phyloP scores from a whole-genome alignment of 2,329 filamentous ascomycete species.

The Phyllosticta paracitricarpa region DNA sequence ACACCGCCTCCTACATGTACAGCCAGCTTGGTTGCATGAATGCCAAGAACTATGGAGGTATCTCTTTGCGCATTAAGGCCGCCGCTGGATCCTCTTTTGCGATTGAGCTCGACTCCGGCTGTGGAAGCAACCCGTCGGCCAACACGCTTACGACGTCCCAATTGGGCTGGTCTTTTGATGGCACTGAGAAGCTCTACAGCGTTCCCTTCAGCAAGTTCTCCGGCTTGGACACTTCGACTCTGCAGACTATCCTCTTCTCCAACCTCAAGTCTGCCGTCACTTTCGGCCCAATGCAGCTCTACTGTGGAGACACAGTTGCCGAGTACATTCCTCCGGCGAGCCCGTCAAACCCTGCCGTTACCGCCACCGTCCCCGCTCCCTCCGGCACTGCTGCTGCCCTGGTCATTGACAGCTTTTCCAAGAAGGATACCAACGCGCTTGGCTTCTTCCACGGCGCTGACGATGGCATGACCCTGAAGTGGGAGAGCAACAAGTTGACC shows the following conservation, averaged over 20 bases:
- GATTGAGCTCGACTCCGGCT: constrained; percentile 42
- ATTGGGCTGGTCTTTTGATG: constrained; percentile 52
- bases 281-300: constrained; percentile 48
- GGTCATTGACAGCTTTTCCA: constrained; percentile 53
- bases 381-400: constrained; percentile 38
- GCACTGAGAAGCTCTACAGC: constrained; percentile 49
- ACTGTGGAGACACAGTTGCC: constrained; percentile 43
- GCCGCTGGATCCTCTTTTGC: constrained; percentile 41
- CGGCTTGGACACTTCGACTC: constrained; percentile 42
- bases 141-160: constrained; percentile 35
- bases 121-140: constrained; percentile 32
- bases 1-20: constrained; percentile 47
- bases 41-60: constrained; percentile 44
- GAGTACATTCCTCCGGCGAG: constrained; percentile 40
- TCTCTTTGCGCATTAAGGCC: constrained; percentile 47
- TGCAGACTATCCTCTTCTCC: constrained; percentile 44
- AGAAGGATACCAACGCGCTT: constrained; percentile 45
- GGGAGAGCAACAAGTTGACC: constrained; percentile 42
- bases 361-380: constrained; percentile 42
- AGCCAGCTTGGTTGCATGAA: constrained; percentile 47
- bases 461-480: constrained; percentile 46
- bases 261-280: constrained; percentile 38
- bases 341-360: constrained; percentile 30
- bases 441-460: constrained; percentile 58
- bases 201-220: constrained; percentile 46